phyloP scores from a whole-genome alignment of 164 flowering plant genomes.

The Magnolia sinica region DNA sequence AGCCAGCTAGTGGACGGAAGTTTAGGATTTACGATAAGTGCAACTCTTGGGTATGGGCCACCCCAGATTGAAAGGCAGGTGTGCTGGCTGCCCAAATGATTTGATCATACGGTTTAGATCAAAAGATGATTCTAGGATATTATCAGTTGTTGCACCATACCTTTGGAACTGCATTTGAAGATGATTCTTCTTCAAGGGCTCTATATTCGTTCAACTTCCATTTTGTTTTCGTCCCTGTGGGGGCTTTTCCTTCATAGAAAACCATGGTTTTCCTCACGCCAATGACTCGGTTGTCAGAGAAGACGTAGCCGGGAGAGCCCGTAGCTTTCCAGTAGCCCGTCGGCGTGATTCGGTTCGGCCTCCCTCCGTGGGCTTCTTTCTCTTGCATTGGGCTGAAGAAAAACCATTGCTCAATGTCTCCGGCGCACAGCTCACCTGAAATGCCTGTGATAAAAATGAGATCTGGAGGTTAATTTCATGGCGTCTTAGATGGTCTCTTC shows the following conservation, averaged over 20 bases:
- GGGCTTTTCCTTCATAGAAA: conserved; percentile 21
- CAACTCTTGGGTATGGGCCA: too few species aligned
- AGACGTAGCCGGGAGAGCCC: conserved; percentile 57
- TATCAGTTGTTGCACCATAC: not conserved
- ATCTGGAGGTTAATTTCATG: too few species aligned
- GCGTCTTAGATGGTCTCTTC: too few species aligned
- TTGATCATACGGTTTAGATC: too few species aligned
- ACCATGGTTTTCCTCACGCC: conserved; percentile 37
- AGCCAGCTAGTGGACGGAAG: too few species aligned
- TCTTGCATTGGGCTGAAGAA: conserved; percentile 61
- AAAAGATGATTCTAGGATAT: too few species aligned
- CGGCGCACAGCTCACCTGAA: conserved; percentile 37
- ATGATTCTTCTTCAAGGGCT: not conserved
- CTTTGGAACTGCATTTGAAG: not conserved
- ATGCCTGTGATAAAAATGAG: conserved; percentile 26
- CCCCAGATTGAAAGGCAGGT: too few species aligned
- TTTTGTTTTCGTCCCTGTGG: conserved; percentile 13
- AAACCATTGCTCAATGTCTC: conserved; percentile 61
- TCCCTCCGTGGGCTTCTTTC: conserved; percentile 60
- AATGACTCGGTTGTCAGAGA: conserved; percentile 36
- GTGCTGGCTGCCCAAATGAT: too few species aligned
- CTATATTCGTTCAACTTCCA: conserved; percentile 22
- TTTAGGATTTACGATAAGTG: too few species aligned
- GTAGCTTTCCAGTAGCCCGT: conserved; percentile 78
- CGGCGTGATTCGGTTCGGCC: conserved; percentile 46